These are phyloP conservation scores for Pichia cactophila DNA, from an alignment of 1,139 yeast genomes.

Conservation along the genomic window DNA sequence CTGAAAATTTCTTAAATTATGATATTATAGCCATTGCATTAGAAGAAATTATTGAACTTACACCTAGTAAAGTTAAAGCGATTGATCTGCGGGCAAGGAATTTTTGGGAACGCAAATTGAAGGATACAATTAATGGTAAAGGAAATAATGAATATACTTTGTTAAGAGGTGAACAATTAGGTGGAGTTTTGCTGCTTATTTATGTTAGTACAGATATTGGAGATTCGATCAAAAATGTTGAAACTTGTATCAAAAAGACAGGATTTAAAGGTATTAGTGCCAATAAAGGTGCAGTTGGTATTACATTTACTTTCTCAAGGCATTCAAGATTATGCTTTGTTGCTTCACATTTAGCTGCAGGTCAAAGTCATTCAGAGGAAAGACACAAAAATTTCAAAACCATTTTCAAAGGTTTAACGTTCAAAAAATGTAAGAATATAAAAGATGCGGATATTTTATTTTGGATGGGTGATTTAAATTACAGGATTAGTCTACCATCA, in stretches of 20 bases:
- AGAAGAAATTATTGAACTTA: slow-evolving; percentile 87
- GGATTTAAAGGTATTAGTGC: slow-evolving; percentile 95
- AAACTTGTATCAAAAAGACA: slow-evolving; percentile 76
- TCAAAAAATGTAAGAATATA: slow-evolving; percentile 62
- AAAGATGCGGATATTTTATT: slow-evolving; percentile 79
- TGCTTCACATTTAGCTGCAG: slow-evolving; percentile 96
- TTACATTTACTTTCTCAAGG: slow-evolving; percentile 68
- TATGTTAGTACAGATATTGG: slow-evolving; percentile 55
- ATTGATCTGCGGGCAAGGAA: slow-evolving; percentile 65
- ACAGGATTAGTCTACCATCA: slow-evolving; percentile 67
- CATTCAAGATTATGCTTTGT: slow-evolving; percentile 70
- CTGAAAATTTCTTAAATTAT: slow-evolving; percentile 19
- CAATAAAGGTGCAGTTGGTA: slow-evolving; percentile 90
- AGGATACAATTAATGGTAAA: slow-evolving; percentile 44
- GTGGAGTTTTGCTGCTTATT: slow-evolving; percentile 78
- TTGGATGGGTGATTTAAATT: slow-evolving; percentile 97
- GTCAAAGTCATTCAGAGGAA: slow-evolving; percentile 74
- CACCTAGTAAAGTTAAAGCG: slow-evolving; percentile 82
- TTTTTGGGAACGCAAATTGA: slow-evolving; percentile 74
- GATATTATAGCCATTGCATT: slow-evolving; percentile 80
- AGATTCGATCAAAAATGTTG: slow-evolving; percentile 59
- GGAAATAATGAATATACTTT: slow-evolving; percentile 34
- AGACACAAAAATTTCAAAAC: slow-evolving; percentile 84
- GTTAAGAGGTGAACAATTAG: slow-evolving; percentile 82
- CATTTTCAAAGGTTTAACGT: slow-evolving; percentile 67